Evolutionary conservation across 2,329 filamentous ascomycete species (phyloP), one percentile per base, ranked within the genome.

Genomic region (Parascedosporium putredinis): DNA sequence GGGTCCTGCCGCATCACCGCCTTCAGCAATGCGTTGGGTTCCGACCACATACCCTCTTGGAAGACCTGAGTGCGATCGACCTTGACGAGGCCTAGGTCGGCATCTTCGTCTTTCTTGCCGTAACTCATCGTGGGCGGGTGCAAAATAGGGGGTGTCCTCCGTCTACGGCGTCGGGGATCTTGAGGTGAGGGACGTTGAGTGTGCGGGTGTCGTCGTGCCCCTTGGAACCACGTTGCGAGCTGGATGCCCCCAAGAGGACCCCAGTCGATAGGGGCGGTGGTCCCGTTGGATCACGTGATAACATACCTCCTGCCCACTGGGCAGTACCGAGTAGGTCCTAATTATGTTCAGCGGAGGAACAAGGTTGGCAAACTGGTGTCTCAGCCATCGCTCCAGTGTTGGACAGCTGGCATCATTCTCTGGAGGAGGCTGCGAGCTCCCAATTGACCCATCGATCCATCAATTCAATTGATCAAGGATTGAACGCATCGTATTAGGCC

Each of bases 41-140:
- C 64, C 59, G 51, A 54, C 47, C 48, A 60, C 74, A 64, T 70
- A 96, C 93, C 93, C 84, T 98, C 93, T 75, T 97, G 93, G 69
- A 97, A 97, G 57, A 98, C 93, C 61, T 91, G 89, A 51, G 91
- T 96, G 63, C 94, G 85, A 74, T 98, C 93, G 62, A 97, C 88
- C 79, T 91, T 95, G 76, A 97, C 86, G 74, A 97, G 79, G 65
- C 86, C 84, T 67, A 84, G 81, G 67, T 96, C 91, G 65, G 84
- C 88, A 75, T 98, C 93, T 78, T 97, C 93, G 70, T 98, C 91
- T 78, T 95, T 97, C 76, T 98, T 98, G 76, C 91, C 84, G 80
- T 93, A 95, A 72, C 86, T 93, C 90, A 95, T 95, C 64, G 59
- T 81, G 73, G 71, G 71, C 69, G 62, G 60, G 59, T 61, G 9